phyloP scores from a whole-genome alignment of 2,329 filamentous ascomycete species.

The Lachnellula suecica region DNA sequence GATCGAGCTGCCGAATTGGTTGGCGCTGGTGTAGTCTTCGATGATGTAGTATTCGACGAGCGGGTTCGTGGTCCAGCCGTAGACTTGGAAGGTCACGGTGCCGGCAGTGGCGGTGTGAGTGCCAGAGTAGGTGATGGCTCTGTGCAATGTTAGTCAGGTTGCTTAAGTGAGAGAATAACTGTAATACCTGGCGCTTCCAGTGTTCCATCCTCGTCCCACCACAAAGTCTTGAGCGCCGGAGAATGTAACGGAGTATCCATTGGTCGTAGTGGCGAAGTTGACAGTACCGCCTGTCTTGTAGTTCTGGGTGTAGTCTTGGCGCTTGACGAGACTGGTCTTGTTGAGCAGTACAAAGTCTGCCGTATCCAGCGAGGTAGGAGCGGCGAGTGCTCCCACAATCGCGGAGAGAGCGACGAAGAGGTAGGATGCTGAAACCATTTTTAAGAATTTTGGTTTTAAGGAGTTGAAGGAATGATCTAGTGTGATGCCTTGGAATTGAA shows the following conservation, averaged over 20 bases:
- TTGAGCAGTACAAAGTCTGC: slow-evolving; percentile 12
- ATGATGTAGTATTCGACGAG: neutral
- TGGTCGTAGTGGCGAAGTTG: slow-evolving; percentile 11
- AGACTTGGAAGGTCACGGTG: neutral
- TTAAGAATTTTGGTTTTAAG: neutral
- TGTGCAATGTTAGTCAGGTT: too few relatives aligned
- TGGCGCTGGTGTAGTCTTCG: neutral
- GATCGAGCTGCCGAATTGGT: neutral
- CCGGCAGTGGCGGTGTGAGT: neutral
- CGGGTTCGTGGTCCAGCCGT: neutral
- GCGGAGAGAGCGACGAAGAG: slow-evolving; percentile 6
- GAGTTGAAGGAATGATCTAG: too few relatives aligned
- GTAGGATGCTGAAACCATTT: slow-evolving; percentile 8
- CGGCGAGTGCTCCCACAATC: slow-evolving; percentile 1
- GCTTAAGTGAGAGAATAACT: too few relatives aligned
- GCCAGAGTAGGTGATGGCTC: neutral
- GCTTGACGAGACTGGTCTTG: slow-evolving; percentile 5
- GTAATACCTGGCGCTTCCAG: neutral
- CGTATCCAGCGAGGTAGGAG: neutral
- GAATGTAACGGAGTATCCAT: slow-evolving; percentile 16
- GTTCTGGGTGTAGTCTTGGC: slow-evolving; percentile 21
- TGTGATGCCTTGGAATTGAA: too few relatives aligned
- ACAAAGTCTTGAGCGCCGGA: too few relatives aligned
- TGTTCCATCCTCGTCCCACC: too few relatives aligned
- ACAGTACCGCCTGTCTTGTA: slow-evolving; percentile 22